phyloP scores from a whole-genome alignment of 306 rosid genomes.

The Trichosanthes truncata region DNA sequence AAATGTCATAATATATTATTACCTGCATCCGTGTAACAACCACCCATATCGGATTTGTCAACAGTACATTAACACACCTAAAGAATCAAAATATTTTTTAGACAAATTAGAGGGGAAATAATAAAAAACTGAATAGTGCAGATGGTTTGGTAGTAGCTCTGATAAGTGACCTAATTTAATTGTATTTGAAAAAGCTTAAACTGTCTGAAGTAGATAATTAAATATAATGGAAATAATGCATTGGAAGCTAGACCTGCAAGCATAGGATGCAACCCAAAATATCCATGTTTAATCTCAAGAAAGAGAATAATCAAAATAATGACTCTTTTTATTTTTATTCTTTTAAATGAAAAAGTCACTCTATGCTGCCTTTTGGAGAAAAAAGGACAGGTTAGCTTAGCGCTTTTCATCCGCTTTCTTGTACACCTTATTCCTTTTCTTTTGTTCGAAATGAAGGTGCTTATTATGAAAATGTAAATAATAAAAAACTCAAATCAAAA shows the following conservation, averaged over 20 bases:
- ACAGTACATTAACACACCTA: slow-evolving; percentile 90
- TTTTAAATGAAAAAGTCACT: not conserved
- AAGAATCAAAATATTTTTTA: slow-evolving; percentile 19
- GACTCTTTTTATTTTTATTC: not conserved
- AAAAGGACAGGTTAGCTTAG: not conserved
- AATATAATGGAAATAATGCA: not conserved
- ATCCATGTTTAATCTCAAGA: not conserved
- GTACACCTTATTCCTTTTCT: not conserved
- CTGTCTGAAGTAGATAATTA: not conserved
- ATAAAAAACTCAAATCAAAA: not conserved
- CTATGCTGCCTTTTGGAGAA: not conserved
- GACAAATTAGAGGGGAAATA: slow-evolving; percentile 8
- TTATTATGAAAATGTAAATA: not conserved
- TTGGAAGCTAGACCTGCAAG: not conserved
- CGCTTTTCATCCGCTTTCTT: not conserved
- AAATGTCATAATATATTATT: not conserved
- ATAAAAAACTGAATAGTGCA: not conserved
- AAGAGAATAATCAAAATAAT: not conserved
- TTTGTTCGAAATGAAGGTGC: not conserved
- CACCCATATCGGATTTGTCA: slow-evolving; percentile 93
- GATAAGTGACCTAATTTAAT: not conserved
- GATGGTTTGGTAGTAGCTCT: not conserved
- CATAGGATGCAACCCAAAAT: slow-evolving; percentile 1
- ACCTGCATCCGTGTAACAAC: slow-evolving; percentile 98
- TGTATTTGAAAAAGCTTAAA: not conserved